A percentile compares a stretch with the other conserved stretches of the same genome.
Conservation (phyloP, 1,284 basidiomycete genomes). For the Moesziomyces aphidis region DNA sequence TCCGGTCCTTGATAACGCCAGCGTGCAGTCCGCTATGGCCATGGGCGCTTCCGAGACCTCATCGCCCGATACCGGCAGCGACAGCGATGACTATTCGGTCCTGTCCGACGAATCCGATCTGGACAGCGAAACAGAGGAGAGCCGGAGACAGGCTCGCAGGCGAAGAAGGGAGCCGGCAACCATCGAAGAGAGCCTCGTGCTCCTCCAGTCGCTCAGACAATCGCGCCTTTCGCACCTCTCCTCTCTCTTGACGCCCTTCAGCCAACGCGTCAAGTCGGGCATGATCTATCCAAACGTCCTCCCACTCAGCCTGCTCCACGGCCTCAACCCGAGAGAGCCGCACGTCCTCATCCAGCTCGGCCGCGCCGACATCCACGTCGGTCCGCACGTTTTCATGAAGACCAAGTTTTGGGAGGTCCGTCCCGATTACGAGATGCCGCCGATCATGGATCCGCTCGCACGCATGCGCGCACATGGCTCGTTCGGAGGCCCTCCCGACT, state of each 20-base stretch:
- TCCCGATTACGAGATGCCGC: conserved; percentile 45
- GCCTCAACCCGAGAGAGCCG: conserved; percentile 55
- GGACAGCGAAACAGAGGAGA: conserved; percentile 41
- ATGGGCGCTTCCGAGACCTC: conserved; percentile 46
- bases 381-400: conserved; percentile 59
- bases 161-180: conserved; percentile 45
- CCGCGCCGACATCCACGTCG: conserved; percentile 58
- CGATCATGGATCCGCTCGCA: conserved; percentile 14
- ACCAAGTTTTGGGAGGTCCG: conserved; percentile 63
- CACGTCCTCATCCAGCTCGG: conserved; percentile 59
- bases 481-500: conserved; percentile 13
- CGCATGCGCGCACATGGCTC: conserved; percentile 24
- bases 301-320: conserved; percentile 50
- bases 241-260: conserved; percentile 60
- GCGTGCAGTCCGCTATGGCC: conserved; percentile 39
- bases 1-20: conserved; percentile 52
- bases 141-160: conserved; percentile 31
- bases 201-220: conserved; percentile 64
- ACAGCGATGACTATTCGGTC: conserved; percentile 51
- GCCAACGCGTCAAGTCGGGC: conserved; percentile 52
- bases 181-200: conserved; percentile 52
- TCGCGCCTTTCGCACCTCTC: conserved; percentile 65
- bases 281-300: conserved; percentile 54
- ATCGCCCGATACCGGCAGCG: conserved; percentile 42
- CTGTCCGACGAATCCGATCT: conserved; percentile 39